These are phyloP conservation scores for Crucibulum laeve DNA, from an alignment of 768 basidiomycete species.

Conservation along the genomic window DNA sequence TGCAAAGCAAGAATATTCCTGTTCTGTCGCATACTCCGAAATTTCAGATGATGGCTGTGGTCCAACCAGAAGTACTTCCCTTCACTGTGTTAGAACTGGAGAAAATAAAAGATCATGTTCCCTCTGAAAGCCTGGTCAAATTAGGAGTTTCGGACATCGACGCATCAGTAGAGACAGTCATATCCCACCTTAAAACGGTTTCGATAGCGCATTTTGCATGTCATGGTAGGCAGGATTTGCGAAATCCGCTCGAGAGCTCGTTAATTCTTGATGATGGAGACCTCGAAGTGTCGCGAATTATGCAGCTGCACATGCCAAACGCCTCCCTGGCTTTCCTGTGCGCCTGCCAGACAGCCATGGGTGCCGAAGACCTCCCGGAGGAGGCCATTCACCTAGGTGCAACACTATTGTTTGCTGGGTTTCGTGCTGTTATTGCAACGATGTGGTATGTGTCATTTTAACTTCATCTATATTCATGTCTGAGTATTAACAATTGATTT, in stretches of 20 bases:
- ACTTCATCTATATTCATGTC: not conserved
- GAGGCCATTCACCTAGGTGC: constrained; percentile 20
- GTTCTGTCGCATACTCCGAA: constrained; percentile 3
- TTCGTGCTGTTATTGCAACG: constrained; percentile 15
- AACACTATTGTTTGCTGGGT: constrained; percentile 18
- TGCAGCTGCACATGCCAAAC: constrained; percentile 11
- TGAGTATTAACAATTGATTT: not conserved
- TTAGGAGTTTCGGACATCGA: constrained; percentile 7
- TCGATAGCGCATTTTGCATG: constrained; percentile 26
- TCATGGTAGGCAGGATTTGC: constrained; percentile 19
- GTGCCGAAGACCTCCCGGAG: constrained; percentile 15
- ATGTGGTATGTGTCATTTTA: constrained; percentile 13
- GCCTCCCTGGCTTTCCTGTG: constrained; percentile 22
- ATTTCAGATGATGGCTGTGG: constrained; percentile 15
- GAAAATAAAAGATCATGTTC: constrained; percentile 9
- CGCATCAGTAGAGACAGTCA: constrained; percentile 14
- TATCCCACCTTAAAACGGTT: constrained; percentile 11
- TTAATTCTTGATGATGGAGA: constrained; percentile 14
- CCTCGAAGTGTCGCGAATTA: constrained; percentile 14
- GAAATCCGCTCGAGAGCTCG: constrained; percentile 19
- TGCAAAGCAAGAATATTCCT: not conserved
- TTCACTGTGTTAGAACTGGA: constrained; percentile 4
- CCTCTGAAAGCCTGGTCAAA: constrained; percentile 7
- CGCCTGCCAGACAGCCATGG: constrained; percentile 26
- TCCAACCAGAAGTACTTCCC: constrained; percentile 6